Conservation (phyloP, 73 alveolate genomes). For the Halteria grandinella region DNA sequence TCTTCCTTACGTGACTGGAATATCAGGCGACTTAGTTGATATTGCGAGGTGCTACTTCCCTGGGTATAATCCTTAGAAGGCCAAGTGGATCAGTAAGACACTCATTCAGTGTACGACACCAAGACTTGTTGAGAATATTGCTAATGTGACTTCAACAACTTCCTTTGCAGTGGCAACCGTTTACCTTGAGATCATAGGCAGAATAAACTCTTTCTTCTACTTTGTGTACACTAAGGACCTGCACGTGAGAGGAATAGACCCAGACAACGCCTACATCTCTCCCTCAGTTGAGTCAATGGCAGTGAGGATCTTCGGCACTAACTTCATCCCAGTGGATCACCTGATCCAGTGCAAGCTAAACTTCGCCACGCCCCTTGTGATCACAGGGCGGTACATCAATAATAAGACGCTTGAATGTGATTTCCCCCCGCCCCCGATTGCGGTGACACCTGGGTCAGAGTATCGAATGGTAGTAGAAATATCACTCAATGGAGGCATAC, state of each 20-base stretch:
- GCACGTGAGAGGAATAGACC: conserved; percentile 20
- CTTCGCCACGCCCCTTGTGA: neutral
- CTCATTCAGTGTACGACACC: conserved; percentile 41
- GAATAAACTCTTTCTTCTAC: neutral
- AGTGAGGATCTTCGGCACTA: conserved; percentile 4
- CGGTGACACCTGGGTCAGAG: conserved; percentile 5
- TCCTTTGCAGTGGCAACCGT: conserved; percentile 33
- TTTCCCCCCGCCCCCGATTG: conserved; percentile 7
- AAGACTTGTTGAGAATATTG: conserved; percentile 1
- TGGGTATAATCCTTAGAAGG: conserved; percentile 34
- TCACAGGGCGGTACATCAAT: conserved; percentile 13
- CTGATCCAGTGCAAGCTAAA: conserved; percentile 4
- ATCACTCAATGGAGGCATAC: conserved; percentile 41
- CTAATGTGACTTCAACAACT: conserved; percentile 19
- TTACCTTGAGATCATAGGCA: neutral
- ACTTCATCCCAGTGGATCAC: conserved; percentile 3
- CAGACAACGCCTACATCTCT: conserved; percentile 21
- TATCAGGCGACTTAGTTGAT: neutral
- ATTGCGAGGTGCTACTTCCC: conserved; percentile 30
- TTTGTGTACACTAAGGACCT: conserved; percentile 42
- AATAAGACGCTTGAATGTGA: conserved; percentile 31
- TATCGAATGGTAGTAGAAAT: conserved; percentile 16
- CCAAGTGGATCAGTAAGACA: neutral
- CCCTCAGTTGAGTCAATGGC: neutral
- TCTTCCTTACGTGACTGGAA: conserved; percentile 4